Percentiles rank a stretch among this genome's conserved stretches.
Evolutionary conservation across 2,329 filamentous ascomycete species (phyloP).

Genomic region (Diaporthe australafricana): DNA sequence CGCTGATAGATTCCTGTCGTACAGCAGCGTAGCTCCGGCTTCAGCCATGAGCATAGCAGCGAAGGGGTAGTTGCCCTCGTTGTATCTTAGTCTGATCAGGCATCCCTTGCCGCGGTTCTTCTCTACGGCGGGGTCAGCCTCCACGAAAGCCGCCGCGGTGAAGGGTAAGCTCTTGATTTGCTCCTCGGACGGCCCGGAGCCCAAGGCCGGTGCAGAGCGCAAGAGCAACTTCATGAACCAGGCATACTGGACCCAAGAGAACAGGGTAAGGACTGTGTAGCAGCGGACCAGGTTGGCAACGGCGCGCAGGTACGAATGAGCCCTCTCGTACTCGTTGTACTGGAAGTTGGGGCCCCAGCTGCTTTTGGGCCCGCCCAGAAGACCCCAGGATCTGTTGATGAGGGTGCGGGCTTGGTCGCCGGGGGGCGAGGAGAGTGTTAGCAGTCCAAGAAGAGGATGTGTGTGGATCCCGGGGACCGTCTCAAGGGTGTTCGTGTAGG

Average conservation of each 20-base stretch:
- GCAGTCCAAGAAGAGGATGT: constrained; percentile 30
- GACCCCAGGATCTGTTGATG: constrained; percentile 35
- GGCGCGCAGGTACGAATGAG: constrained; percentile 33
- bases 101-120: constrained; percentile 12
- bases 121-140: constrained; percentile 27
- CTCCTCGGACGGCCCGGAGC: constrained; percentile 33
- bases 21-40: constrained; percentile 28
- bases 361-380: constrained; percentile 32
- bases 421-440: constrained; percentile 33
- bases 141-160: constrained; percentile 31
- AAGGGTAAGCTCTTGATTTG: constrained; percentile 35
- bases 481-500: constrained; percentile 21
- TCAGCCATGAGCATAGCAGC: constrained; percentile 26
- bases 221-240: constrained; percentile 33
- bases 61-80: constrained; percentile 9
- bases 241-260: constrained; percentile 28
- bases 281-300: constrained; percentile 33
- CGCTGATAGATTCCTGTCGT: constrained; percentile 30
- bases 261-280: constrained; percentile 34
- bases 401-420: constrained; percentile 35
- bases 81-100: constrained; percentile 24
- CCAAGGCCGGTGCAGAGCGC: constrained; percentile 29
- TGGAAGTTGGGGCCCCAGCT: constrained; percentile 37
- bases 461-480: constrained; percentile 27
- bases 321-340: constrained; percentile 37